Percentiles rank a stretch among this genome's conserved stretches.
phyloP scores from a whole-genome alignment of 164 flowering plant species.

The Taxillus chinensis region DNA sequence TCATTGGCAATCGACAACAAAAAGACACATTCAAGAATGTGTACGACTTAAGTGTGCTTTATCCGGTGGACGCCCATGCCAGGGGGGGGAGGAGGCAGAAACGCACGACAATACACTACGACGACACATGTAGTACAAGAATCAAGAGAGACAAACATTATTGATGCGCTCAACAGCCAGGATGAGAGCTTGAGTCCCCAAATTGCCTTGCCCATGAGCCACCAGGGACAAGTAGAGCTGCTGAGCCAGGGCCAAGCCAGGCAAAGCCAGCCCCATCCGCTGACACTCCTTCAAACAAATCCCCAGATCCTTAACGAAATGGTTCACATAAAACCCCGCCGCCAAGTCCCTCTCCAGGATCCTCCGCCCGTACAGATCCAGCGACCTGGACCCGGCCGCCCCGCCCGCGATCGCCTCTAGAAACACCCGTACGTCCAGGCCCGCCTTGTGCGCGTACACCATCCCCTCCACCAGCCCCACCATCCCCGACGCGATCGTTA shows the following conservation, averaged over 20 bases:
- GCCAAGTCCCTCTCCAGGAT: conserved; percentile 79
- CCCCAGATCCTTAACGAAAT: conserved; percentile 91
- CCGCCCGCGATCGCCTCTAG: conserved; percentile 72
- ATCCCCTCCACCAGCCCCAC: conserved; percentile 90
- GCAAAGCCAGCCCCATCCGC: conserved; percentile 70
- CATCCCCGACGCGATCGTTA: conserved; percentile 79
- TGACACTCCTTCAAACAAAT: conserved; percentile 85
- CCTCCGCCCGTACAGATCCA: conserved; percentile 71
- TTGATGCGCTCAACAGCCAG: conserved; percentile 85
- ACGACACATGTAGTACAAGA: background rate
- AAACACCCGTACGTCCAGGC: conserved; percentile 45
- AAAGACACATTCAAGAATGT: no score
- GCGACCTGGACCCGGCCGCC: conserved; percentile 79
- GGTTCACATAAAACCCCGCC: conserved; percentile 80
- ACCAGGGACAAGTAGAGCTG: conserved; percentile 78
- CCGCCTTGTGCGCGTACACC: conserved; percentile 72
- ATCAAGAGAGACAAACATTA: conserved; percentile 42
- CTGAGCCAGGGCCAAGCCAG: conserved; percentile 87
- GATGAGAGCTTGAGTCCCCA: conserved; percentile 81
- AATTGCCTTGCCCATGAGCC: conserved; percentile 81
- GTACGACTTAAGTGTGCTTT: no score
- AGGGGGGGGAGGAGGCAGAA: no score
- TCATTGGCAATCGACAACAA: no score
- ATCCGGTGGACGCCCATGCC: no score
- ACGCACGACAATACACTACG: no score